Evolutionary conservation across 805 yeast species (phyloP).

Genomic region (Zygotorulaspora danielsina): DNA sequence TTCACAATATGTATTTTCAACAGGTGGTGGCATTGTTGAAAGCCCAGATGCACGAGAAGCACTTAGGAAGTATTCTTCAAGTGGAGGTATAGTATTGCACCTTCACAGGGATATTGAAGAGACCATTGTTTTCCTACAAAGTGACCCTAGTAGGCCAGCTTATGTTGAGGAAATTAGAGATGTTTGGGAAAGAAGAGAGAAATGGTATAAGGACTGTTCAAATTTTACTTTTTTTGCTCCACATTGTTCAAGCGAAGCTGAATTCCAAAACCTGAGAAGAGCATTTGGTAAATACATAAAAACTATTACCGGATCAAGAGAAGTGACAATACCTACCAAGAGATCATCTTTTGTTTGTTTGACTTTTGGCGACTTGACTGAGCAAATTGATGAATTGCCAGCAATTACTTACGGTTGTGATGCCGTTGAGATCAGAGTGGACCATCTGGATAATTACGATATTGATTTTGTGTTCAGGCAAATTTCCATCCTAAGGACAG

Average conservation of each 20-base stretch:
- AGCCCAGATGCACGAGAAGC: conserved; percentile 58
- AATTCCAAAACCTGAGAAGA: conserved; percentile 52
- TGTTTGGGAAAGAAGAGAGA: conserved; percentile 81
- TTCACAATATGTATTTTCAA: conserved; percentile 68
- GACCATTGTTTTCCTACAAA: conserved; percentile 66
- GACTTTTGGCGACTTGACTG: conserved; percentile 57
- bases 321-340: conserved; percentile 29
- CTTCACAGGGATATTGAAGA: conserved; percentile 83
- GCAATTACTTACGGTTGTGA: conserved; percentile 62
- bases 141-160: conserved; percentile 85
- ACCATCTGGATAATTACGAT: conserved; percentile 51
- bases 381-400: conserved; percentile 44
- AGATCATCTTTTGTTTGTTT: conserved; percentile 71
- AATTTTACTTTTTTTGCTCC: conserved; percentile 74
- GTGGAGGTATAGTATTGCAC: conserved; percentile 81
- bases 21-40: conserved; percentile 97
- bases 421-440: conserved; percentile 83
- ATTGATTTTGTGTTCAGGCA: conserved; percentile 65
- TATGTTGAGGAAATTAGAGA: conserved; percentile 70
- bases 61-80: conserved; percentile 49
- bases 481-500: conserved; percentile 61
- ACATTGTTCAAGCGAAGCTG: conserved; percentile 53
- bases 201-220: conserved; percentile 75
- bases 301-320: conserved; percentile 54
- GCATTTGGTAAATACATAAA: conserved; percentile 57